Conservation (phyloP, 257 asterid genomes). For the Solanum neorickii region DNA sequence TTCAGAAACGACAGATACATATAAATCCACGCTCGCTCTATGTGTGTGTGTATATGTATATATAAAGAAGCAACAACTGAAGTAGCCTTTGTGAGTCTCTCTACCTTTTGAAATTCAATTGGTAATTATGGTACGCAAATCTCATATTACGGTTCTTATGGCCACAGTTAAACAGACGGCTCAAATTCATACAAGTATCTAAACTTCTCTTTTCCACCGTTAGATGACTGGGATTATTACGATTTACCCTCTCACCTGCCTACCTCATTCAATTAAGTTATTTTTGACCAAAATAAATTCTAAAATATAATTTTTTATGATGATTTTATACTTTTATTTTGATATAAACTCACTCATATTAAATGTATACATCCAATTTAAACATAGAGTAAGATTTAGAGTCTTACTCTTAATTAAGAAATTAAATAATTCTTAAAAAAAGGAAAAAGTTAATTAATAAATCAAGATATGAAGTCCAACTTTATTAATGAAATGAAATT, state of each 20-base stretch:
- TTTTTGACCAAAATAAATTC: too few species aligned
- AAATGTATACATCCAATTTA: not conserved
- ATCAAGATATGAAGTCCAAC: too few species aligned
- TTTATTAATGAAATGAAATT: too few species aligned
- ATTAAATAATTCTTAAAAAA: too few species aligned
- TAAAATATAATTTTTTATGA: too few species aligned
- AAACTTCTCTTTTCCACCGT: not conserved
- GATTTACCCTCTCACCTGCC: not conserved
- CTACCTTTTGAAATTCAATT: slow-evolving; percentile 88
- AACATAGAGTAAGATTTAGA: not conserved
- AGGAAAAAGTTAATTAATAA: too few species aligned
- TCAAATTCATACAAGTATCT: slow-evolving; percentile 29
- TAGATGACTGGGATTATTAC: not conserved
- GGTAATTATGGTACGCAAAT: slow-evolving; percentile 31
- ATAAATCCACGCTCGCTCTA: not conserved
- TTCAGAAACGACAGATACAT: not conserved
- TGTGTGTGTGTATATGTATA: not conserved
- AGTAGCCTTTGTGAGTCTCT: slow-evolving; percentile 10
- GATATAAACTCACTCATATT: not conserved
- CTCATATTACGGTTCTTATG: slow-evolving; percentile 28
- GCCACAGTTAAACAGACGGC: slow-evolving; percentile 25
- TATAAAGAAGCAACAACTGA: not conserved
- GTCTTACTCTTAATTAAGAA: not conserved
- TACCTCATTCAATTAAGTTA: too few species aligned
- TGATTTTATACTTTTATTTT: too few species aligned